A percentile compares a stretch with the other conserved stretches of the same genome.
Evolutionary conservation across 257 asterid species (phyloP).

Genomic region (Verbena officinalis): DNA sequence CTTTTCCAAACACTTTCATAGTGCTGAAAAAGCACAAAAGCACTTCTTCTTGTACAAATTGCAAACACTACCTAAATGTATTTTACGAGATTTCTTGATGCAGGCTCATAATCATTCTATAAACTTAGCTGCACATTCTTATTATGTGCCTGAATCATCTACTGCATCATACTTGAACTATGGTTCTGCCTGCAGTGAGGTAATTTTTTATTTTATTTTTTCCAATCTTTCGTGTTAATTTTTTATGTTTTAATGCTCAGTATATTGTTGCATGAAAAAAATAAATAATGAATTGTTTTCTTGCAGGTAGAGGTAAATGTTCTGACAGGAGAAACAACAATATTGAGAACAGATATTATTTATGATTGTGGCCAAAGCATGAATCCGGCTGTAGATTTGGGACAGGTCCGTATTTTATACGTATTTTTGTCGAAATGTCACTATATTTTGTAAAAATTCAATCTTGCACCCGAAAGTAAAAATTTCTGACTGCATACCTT

Average conservation of each 20-base stretch:
- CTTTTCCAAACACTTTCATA: no score
- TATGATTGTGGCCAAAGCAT: slow-evolving; percentile 82
- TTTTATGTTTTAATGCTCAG: neutral
- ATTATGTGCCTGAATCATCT: slow-evolving; percentile 21
- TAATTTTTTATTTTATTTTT: slow-evolving; percentile 20
- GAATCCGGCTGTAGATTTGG: slow-evolving; percentile 76
- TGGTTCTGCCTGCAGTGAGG: slow-evolving; percentile 54
- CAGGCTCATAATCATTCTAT: slow-evolving; percentile 25
- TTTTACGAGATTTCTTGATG: neutral
- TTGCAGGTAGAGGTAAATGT: slow-evolving; percentile 66
- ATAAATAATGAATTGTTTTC: neutral
- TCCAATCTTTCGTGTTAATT: neutral
- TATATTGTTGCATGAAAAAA: neutral
- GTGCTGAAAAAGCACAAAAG: no score
- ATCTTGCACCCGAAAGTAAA: neutral
- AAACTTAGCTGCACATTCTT: slow-evolving; percentile 32
- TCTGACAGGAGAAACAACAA: slow-evolving; percentile 63
- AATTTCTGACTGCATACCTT: neutral
- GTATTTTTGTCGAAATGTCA: neutral
- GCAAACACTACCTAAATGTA: neutral
- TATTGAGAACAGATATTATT: slow-evolving; percentile 51
- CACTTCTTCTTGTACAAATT: no score
- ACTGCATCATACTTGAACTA: slow-evolving; percentile 22
- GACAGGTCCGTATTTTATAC: slow-evolving; percentile 47
- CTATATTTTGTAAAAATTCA: neutral